phyloP scores from a whole-genome alignment of 2,329 filamentous ascomycete genomes.

The Fusarium metavorans region DNA sequence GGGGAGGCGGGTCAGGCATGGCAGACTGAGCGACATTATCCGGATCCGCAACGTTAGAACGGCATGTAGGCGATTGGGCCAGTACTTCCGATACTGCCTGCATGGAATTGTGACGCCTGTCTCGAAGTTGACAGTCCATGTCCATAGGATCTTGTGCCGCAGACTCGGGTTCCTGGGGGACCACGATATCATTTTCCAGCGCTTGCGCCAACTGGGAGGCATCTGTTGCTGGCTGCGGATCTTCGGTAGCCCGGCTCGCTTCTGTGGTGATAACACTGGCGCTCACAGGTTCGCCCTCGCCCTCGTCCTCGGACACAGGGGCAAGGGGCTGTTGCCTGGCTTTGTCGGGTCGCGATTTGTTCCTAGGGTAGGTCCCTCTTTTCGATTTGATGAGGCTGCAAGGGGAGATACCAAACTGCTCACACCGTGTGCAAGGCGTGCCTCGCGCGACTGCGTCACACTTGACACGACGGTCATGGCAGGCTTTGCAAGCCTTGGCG shows the following conservation, averaged over 20 bases:
- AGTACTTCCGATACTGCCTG: background rate
- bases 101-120: background rate
- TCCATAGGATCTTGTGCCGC: background rate
- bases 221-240: background rate
- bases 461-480: background rate
- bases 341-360: background rate
- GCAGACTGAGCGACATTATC: background rate
- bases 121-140: background rate
- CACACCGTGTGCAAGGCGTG: background rate
- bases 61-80: background rate
- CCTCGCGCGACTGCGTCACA: background rate
- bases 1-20: background rate
- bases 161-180: background rate
- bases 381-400: background rate
- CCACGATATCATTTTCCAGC: background rate
- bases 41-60: background rate
- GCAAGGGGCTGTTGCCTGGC: background rate
- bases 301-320: background rate
- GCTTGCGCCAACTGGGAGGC: background rate
- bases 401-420: background rate
- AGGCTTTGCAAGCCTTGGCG: background rate
- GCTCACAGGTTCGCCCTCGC: background rate
- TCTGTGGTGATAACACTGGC: background rate
- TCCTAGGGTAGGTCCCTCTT: background rate
- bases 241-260: background rate